Base-by-base conservation (phyloP, 164 flowering plant genomes). In the Stephania yunnanensis region DNA sequence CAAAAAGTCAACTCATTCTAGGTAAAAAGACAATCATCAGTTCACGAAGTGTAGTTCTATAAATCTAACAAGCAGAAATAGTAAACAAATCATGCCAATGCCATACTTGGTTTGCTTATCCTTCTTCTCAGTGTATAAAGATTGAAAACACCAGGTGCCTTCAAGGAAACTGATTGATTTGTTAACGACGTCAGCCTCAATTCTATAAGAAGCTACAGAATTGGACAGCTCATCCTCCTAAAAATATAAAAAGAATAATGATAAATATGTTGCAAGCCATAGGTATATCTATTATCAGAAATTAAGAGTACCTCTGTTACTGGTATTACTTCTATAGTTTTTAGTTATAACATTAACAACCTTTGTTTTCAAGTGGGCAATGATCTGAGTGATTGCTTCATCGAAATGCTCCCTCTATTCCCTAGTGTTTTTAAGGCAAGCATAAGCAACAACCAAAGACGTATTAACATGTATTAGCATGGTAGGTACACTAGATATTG, bases 111-210 rank as follows among this genome's bases (percentile, higher is more conserved):
- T 82, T 79, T 87, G 87, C 78, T 88, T 92, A 74, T 89, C 92
- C 79, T 86, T 91, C 19, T 80, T 80, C 80, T 93, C 94, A 15
- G 84, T 71, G 74, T 83, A 80, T 5, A 87, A 82, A 72, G 86
- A 83, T 75, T 89, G 99, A 74, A 92, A 88, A 80, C 74, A 84
- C 99, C 99, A 93, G 29, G 94, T 87, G 77, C 92, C 93, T 82
- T 93, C 97, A 80, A 95, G 83, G 85, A 95, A 93, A 80, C 89
- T 92, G 78, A 91, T 87, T 98, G 98, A 95, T 55, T 93, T 89
- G 45, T 74, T 83, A 6, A 93, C 85, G 84, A 95, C 92, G 81
- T 87, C 89, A 42, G 90, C 89, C 85, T 95, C 99, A 70, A 76
- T 81, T 84, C 78, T 85, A 78, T 88, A 87, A 12, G 97, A 83